A percentile compares a stretch with the other conserved stretches of the same genome.
Conservation (phyloP, 495 filamentous ascomycete genomes). For the Chaetomidium leptoderma region DNA sequence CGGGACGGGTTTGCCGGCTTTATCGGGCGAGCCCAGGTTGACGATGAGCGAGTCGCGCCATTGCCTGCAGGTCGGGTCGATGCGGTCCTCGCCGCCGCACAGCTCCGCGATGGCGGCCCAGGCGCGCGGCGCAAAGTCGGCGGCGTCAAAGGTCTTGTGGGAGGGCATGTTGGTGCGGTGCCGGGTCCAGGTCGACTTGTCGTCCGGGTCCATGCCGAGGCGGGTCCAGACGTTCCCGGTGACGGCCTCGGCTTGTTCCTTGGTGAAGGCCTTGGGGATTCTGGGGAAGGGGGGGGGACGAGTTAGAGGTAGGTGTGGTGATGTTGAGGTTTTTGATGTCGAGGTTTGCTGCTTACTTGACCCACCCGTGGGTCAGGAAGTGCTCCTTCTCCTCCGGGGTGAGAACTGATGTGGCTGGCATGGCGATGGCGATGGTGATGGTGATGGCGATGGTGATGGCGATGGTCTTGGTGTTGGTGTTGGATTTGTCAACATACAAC, state of each 20-base stretch:
- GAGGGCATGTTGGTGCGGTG: slow-evolving; percentile 63
- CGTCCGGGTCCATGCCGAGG: slow-evolving; percentile 60
- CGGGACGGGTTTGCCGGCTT: slow-evolving; percentile 48
- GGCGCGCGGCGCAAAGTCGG: slow-evolving; percentile 60
- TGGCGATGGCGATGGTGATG: slow-evolving; percentile 7
- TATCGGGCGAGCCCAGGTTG: slow-evolving; percentile 62
- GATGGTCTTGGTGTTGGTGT: too few species aligned
- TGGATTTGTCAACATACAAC: neutral
- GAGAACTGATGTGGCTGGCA: slow-evolving; percentile 42
- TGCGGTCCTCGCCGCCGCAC: slow-evolving; percentile 59
- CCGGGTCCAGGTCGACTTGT: slow-evolving; percentile 62
- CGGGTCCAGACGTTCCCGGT: slow-evolving; percentile 61
- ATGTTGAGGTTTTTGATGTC: neutral
- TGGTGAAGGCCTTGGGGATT: slow-evolving; percentile 49
- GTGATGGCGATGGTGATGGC: neutral
- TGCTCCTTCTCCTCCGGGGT: slow-evolving; percentile 58
- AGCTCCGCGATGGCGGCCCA: slow-evolving; percentile 69
- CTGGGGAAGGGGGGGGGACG: slow-evolving; percentile 12
- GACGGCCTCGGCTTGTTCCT: slow-evolving; percentile 54
- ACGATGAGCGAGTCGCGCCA: slow-evolving; percentile 72
- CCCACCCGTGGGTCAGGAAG: slow-evolving; percentile 63
- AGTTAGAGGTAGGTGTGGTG: neutral
- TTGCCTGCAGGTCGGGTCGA: slow-evolving; percentile 44
- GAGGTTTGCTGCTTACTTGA: slow-evolving; percentile 40
- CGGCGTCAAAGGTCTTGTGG: slow-evolving; percentile 50